phyloP scores from a whole-genome alignment of 139 green algal genomes.

The Nannochloris sp. region DNA sequence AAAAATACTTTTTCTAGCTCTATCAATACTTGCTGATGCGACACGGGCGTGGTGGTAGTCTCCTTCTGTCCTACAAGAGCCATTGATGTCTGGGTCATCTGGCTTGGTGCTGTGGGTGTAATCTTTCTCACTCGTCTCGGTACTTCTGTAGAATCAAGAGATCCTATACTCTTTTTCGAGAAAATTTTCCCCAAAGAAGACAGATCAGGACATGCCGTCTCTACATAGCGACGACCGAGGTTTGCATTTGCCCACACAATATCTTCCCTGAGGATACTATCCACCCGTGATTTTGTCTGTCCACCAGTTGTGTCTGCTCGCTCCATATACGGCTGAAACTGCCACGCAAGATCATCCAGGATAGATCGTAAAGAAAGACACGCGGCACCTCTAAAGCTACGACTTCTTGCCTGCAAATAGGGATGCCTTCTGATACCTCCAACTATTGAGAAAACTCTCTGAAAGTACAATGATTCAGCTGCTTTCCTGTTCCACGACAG shows the following conservation, averaged over 20 bases:
- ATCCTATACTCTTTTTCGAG: no score
- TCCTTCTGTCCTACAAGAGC: no score
- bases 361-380: conserved; percentile 31
- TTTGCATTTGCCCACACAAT: no score
- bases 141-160: no score
- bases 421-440: conserved; percentile 13
- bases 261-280: no score
- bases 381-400: conserved; percentile 11
- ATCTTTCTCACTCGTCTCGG: no score
- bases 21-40: neutral
- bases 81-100: no score
- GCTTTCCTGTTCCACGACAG: conserved; percentile 15
- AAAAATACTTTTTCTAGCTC: conserved; percentile 37
- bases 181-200: no score
- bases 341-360: conserved; percentile 24
- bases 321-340: neutral
- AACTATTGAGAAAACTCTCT: conserved; percentile 12
- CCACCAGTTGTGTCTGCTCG: neutral
- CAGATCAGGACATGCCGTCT: no score
- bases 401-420: conserved; percentile 8
- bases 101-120: no score
- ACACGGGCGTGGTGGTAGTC: neutral
- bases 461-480: conserved; percentile 12
- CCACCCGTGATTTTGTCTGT: no score
- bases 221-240: no score